Evolutionary conservation across 495 filamentous ascomycete genomes (phyloP), one percentile per base, ranked within the genome.

Genomic region (Penicillium roqueforti): DNA sequence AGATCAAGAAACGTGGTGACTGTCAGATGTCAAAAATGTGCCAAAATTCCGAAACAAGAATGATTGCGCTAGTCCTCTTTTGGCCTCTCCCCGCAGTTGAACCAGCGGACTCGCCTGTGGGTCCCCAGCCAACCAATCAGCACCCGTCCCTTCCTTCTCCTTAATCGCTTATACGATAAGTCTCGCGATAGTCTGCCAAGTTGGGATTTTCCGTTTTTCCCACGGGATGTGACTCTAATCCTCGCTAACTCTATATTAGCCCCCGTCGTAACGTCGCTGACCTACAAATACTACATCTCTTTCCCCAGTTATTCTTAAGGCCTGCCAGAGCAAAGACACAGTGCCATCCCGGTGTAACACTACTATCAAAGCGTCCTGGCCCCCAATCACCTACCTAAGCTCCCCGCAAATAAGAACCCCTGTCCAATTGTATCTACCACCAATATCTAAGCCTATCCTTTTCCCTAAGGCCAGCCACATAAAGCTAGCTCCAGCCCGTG

Each of bases 341-440:
- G 53, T 55, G 41, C 38, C 46, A 51, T 47, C 36, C 29, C 40
- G 37, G 58, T 64, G 62, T 59, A 65, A 62, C 59, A 51, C 55
- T 62, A 28, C 43, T 59, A 65, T 60, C 59, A 57, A 58, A 62
- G 62, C 62, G 62, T 51, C 32, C 32, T 7, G n/a, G 10, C 29
- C 41, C 41, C 36, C 41, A 20, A 46, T 31, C 26, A 20, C 19
- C 14, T 36, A 20, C 19, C 14, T 36, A 19, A 2, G 14, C 1
- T 8, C 22, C 47, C 45, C 31, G 19, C 45, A 47, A 34, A 6
- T 11, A 25, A 9, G 6, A 49, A 13, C 13, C 20, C 20, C 25
- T 8, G 11, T 11, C 29, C 29, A 36, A 36, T 36, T 16, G 32
- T 36, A 36, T 6, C 5, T 34, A 14, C 31, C 13, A 34, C 23